Conservation (phyloP, 768 basidiomycete genomes). For the Boletus sp. region DNA sequence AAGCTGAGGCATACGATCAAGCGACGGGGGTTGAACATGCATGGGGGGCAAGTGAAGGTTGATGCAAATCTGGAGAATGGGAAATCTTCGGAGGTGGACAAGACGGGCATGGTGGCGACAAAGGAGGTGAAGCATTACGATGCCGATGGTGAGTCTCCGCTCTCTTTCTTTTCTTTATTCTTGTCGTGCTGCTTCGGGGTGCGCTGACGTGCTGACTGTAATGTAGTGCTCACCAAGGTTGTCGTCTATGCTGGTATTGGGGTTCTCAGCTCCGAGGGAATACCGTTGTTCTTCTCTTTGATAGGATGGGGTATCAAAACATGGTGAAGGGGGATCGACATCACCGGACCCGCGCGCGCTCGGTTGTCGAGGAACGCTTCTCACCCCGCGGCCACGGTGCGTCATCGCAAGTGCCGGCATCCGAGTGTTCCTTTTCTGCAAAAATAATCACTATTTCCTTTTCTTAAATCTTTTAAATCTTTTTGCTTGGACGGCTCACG, state of each 20-base stretch:
- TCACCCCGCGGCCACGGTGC: too few species aligned
- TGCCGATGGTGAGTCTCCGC: conserved; percentile 67
- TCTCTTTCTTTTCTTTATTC: background rate
- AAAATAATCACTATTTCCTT: too few species aligned
- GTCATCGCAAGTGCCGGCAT: background rate
- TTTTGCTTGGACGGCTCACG: too few species aligned
- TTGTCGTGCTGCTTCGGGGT: background rate
- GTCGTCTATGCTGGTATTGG: conserved; percentile 90
- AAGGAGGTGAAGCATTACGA: conserved; percentile 69
- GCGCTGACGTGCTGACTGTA: background rate
- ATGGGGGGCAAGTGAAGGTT: conserved; percentile 10
- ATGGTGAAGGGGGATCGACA: conserved; percentile 23
- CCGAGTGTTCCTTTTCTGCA: background rate
- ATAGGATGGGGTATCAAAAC: conserved; percentile 65
- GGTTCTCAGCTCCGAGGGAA: conserved; percentile 55
- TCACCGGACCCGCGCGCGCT: too few species aligned
- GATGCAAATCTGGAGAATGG: conserved; percentile 24
- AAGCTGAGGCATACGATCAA: conserved; percentile 35
- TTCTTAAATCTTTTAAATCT: too few species aligned
- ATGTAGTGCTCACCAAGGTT: conserved; percentile 80
- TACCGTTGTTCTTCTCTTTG: conserved; percentile 67
- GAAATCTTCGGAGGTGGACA: conserved; percentile 30
- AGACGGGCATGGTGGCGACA: conserved; percentile 18
- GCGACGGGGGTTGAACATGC: conserved; percentile 20
- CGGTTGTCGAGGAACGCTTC: background rate